phyloP scores from a whole-genome alignment of 257 asterid genomes.

The Osmanthus fragrans region DNA sequence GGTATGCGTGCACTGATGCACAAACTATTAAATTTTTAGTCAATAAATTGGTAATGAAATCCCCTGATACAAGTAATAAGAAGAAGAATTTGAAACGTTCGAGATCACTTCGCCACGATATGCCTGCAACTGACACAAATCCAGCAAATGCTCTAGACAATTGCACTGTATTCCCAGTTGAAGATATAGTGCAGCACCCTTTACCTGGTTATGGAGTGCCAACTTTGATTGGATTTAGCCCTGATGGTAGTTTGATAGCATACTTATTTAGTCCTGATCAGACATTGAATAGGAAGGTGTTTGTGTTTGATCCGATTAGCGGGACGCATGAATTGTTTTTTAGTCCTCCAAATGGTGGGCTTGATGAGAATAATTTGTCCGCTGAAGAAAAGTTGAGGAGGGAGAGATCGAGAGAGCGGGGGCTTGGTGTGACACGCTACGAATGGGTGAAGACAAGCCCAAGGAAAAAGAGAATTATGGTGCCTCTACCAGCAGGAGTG shows the following conservation, averaged over 20 bases:
- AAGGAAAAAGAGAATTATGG: conserved; percentile 64
- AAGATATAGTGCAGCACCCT: conserved; percentile 85
- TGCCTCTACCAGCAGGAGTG: conserved; percentile 91
- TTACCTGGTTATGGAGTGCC: conserved; percentile 83
- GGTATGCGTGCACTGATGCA: conserved; percentile 46
- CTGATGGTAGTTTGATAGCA: conserved; percentile 71
- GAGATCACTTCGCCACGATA: conserved; percentile 48
- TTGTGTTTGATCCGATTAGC: conserved; percentile 59
- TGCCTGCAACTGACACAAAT: conserved; percentile 64
- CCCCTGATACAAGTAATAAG: conserved; percentile 36
- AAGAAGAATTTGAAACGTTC: conserved; percentile 60
- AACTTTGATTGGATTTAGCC: conserved; percentile 75
- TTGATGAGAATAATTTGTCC: conserved; percentile 79
- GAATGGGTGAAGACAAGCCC: conserved; percentile 87
- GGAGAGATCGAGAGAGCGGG: conserved; percentile 93
- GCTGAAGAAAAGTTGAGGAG: conserved; percentile 90
- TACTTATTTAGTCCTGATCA: conserved; percentile 77
- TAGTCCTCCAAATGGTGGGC: conserved; percentile 92
- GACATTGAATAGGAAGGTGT: conserved; percentile 65
- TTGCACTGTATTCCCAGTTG: conserved; percentile 61
- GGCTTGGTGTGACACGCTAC: conserved; percentile 88
- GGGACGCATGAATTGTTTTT: conserved; percentile 70
- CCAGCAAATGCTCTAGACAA: conserved; percentile 54
- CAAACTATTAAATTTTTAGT: conserved; percentile 35
- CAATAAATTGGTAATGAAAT: conserved; percentile 66